Evolutionary conservation across 345 rosid species (phyloP).

Genomic region (Combretum micranthum): DNA sequence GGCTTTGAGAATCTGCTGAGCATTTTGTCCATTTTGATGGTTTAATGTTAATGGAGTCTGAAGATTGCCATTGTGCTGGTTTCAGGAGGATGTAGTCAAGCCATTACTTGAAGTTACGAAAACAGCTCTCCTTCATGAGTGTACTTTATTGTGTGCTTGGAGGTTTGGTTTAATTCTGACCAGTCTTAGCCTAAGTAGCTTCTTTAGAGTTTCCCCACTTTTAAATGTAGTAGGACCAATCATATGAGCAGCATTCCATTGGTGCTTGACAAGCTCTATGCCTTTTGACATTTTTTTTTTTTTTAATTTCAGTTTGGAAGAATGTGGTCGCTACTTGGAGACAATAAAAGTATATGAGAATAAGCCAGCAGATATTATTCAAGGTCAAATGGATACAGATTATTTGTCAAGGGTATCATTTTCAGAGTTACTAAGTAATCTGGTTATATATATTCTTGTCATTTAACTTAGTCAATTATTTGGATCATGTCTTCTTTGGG

Average conservation of each 20-base stretch:
- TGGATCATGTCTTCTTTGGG: background rate
- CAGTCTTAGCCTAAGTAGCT: background rate
- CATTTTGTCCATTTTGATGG: no score
- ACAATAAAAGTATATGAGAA: conserved; percentile 89
- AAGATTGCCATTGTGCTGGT: background rate
- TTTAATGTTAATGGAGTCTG: background rate
- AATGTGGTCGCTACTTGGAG: conserved; percentile 96
- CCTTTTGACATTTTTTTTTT: background rate
- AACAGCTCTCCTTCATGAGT: conserved; percentile 26
- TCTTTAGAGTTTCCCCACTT: no score
- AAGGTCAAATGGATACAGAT: conserved; percentile 89
- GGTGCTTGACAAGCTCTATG: background rate
- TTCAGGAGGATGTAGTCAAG: conserved; percentile 22
- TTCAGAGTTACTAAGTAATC: no score
- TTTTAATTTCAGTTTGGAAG: conserved; percentile 59
- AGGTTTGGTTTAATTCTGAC: conserved; percentile 26
- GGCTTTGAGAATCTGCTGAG: no score
- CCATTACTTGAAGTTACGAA: conserved; percentile 30
- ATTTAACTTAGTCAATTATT: background rate
- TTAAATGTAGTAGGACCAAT: background rate
- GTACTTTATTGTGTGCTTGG: no score
- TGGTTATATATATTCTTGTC: no score
- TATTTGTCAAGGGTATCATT: conserved; percentile 66
- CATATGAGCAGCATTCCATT: background rate
- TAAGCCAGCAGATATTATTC: conserved; percentile 91